phyloP scores from a whole-genome alignment of 139 green algal species.

The Chlamydomonas sphaeroides region DNA sequence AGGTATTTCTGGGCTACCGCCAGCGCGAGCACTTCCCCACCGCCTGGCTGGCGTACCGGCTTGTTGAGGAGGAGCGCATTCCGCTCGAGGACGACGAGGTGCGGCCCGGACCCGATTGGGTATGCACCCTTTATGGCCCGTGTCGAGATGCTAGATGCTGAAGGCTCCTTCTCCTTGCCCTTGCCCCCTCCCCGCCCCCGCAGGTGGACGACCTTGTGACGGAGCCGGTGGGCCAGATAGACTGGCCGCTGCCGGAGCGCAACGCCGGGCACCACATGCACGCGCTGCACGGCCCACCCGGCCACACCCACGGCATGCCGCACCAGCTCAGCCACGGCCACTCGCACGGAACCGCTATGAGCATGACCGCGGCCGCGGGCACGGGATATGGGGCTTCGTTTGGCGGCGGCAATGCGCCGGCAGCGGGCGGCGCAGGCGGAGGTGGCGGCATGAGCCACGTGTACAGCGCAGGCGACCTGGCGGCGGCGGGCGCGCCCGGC shows the following conservation, averaged over 20 bases:
- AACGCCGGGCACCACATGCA: slow-evolving; percentile 24
- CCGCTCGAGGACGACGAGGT: slow-evolving; percentile 22
- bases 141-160: too few relatives aligned
- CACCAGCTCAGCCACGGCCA: not conserved
- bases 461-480: slow-evolving; percentile 17
- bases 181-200: too few relatives aligned
- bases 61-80: slow-evolving; percentile 6
- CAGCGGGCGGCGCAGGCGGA: not conserved
- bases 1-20: slow-evolving; percentile 88
- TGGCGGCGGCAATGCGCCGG: not conserved
- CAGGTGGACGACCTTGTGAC: slow-evolving; percentile 6
- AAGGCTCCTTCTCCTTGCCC: too few relatives aligned
- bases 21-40: slow-evolving; percentile 65
- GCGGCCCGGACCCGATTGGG: too few relatives aligned
- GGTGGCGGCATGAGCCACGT: not conserved
- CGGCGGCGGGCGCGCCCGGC: not conserved
- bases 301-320: not conserved
- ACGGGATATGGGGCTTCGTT: too few relatives aligned
- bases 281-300: not conserved
- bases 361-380: not conserved
- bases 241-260: slow-evolving; percentile 42
- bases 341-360: too few relatives aligned
- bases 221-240: slow-evolving; percentile 26
- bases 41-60: slow-evolving; percentile 51
- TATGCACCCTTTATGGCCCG: too few relatives aligned